phyloP scores from a whole-genome alignment of 108 stramenopile genomes.

The Fragilariopsis cylindrus region DNA sequence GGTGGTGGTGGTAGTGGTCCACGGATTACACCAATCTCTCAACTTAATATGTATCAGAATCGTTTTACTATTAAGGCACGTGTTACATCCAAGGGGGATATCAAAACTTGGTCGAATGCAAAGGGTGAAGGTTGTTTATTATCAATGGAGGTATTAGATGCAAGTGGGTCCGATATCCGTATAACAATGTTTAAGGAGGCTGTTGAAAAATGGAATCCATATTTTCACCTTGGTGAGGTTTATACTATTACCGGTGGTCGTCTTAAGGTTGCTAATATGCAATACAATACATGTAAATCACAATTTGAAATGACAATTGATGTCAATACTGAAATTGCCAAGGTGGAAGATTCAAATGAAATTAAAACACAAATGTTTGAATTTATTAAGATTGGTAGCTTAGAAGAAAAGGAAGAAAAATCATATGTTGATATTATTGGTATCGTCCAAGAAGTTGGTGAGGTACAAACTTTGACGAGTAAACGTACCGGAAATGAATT shows the following conservation, averaged over 20 bases:
- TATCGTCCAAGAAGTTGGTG: slow-evolving; percentile 78
- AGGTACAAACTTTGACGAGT: slow-evolving; percentile 59
- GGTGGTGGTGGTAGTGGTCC: slow-evolving; percentile 35
- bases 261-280: slow-evolving; percentile 93
- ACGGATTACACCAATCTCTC: slow-evolving; percentile 79
- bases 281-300: slow-evolving; percentile 91
- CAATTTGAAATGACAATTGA: slow-evolving; percentile 95
- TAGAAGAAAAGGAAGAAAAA: slow-evolving; percentile 63
- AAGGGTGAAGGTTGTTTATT: slow-evolving; percentile 92
- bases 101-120: slow-evolving; percentile 91
- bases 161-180: slow-evolving; percentile 84
- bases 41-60: slow-evolving; percentile 95
- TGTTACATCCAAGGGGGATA: slow-evolving; percentile 85
- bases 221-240: slow-evolving; percentile 87
- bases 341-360: slow-evolving; percentile 63
- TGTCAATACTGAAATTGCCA: slow-evolving; percentile 81
- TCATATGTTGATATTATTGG: slow-evolving; percentile 83
- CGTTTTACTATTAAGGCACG: slow-evolving; percentile 91
- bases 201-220: slow-evolving; percentile 85
- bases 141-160: slow-evolving; percentile 87
- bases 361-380: slow-evolving; percentile 74
- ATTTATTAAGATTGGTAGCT: slow-evolving; percentile 70
- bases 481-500: slow-evolving; percentile 87
- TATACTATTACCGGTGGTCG: slow-evolving; percentile 91
- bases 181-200: slow-evolving; percentile 97